Evolutionary conservation across 495 filamentous ascomycete species (phyloP), one percentile per base, ranked within the genome.

Genomic region (Podospora didyma): DNA sequence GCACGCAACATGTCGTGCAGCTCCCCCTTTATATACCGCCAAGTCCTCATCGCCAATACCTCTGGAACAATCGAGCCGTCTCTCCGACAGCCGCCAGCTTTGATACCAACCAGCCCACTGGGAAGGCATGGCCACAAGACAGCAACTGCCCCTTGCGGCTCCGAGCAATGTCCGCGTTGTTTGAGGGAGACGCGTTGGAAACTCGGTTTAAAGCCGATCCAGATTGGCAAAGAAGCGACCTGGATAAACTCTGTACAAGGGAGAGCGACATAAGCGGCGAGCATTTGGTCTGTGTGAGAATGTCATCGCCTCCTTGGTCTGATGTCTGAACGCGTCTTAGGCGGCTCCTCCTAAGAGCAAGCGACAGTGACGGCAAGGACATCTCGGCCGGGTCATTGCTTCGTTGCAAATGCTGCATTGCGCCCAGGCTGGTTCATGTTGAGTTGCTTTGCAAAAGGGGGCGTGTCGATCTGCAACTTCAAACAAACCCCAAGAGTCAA

Each of bases 391-490:
- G 39, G 39, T 14, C 26, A 31, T 4, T 31, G 9, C 26, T 9
- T 42, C 12, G 6, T 16, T 2, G 14, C 39, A 7, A 16, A 16
- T 17, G 2, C 12, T 2, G 45, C 22, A 19, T 17, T 54, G 17
- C 34, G 39, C 54, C 54, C 7, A 41, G 22, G 16, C 45, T 22
- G 45, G n/a, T 47, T 47, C 6, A 19, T 47, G 45, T 47, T 9
- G 42, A 16, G 20, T 47, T 47, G 46, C 26, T 39, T 26, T 37
- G 26, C 20, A 11, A 10, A 21, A 51, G 22, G 49, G 35, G 17
- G 24, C n/a, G 12, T 42, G 39, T 39, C 45, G 51, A 54, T 53
- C 23, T 46, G 26, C 51, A 57, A 53, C 49, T 22, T 61, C 53
- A 56, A 54, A 54, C 49, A 39, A 22, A 2, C 39, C 34, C 16